These are phyloP conservation scores for Trametes versicolor DNA, from an alignment of 1,284 basidiomycete genomes.

Conservation along the genomic window DNA sequence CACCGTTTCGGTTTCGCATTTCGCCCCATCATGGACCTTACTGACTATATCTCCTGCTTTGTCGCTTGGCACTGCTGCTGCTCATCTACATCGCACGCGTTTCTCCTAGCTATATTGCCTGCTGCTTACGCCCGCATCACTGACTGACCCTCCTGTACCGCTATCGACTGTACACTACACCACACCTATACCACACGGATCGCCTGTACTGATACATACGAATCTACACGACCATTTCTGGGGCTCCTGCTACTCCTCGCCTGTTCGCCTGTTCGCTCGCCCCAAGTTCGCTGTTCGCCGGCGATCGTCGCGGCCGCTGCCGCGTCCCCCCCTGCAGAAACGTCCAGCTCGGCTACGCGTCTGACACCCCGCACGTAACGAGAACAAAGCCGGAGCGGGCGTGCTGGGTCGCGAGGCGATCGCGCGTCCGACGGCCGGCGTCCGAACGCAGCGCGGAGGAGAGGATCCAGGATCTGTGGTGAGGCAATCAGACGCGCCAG, in stretches of 20 bases:
- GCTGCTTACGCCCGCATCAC: neutral
- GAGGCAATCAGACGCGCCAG: constrained; percentile 8
- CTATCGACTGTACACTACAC: constrained; percentile 11
- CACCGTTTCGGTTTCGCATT: too few species aligned
- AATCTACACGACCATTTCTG: neutral
- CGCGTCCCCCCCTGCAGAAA: neutral
- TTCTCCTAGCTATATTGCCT: neutral
- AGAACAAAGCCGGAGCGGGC: neutral
- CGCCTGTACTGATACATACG: constrained; percentile 5
- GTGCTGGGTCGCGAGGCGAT: neutral
- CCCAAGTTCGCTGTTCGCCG: too few species aligned
- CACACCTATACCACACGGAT: constrained; percentile 4
- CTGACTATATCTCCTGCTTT: neutral
- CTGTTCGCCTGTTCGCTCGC: neutral
- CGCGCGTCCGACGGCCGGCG: constrained; percentile 7
- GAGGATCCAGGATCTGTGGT: too few species aligned
- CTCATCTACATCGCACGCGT: neutral
- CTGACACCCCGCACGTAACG: neutral
- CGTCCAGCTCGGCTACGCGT: neutral
- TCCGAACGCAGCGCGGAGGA: neutral
- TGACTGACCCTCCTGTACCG: constrained; percentile 7
- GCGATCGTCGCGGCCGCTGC: too few species aligned
- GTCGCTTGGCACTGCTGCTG: neutral
- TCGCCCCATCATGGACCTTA: too few species aligned
- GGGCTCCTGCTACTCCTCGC: neutral